Base-by-base conservation (phyloP, 2,329 filamentous ascomycete species). In the Paraphoma chrysanthemicola region DNA sequence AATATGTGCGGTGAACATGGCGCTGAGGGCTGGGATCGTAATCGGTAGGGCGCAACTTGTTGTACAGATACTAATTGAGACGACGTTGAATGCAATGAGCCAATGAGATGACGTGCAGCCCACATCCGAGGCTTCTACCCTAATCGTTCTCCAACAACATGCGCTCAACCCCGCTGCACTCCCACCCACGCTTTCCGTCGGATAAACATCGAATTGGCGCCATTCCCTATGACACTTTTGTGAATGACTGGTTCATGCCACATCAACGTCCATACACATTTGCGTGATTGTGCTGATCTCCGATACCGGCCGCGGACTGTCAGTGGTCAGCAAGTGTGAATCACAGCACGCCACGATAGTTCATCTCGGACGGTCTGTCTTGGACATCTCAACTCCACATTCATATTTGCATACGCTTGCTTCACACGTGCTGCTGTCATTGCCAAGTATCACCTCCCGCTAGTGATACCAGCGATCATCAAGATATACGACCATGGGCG, bases 401-500 rank as follows among this genome's bases (percentile, higher is more conserved):
- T 30, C 23, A 17, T 17, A 9, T 11, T 43, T 11, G 43, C 23
- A 30, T 31, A 33, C 44, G 5, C 23, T 23, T 42, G 36, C 14
- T n/a, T 29, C 11, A 39, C 6, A 23, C n/a, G n/a, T 38, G 12
- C 6, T 5, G 16, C 18, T 16, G 14, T 6, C 30, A 23, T 16
- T 31, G 7, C 30, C 18, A 8, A 42, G 33, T 3, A 36, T 10
- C 9, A 3, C 33, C 16, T 46, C 33, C 8, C 3, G 10, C 39
- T 43, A 10, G 3, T 5, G 7, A 18, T n/a, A 43, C 23, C 28
- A 10, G 6, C 6, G 14, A 39, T 47, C 14, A 38, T 17, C 16
- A 17, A 12, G n/a, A 42, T 42, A 23, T 30, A 17, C 43, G 30
- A 33, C 33, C 17, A 81, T 81, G 79, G 79, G 77, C 41, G 72